Evolutionary conservation across 441 rosid species (phyloP), one percentile per base, ranked within the genome.

Genomic region (Raphanus hybrid): DNA sequence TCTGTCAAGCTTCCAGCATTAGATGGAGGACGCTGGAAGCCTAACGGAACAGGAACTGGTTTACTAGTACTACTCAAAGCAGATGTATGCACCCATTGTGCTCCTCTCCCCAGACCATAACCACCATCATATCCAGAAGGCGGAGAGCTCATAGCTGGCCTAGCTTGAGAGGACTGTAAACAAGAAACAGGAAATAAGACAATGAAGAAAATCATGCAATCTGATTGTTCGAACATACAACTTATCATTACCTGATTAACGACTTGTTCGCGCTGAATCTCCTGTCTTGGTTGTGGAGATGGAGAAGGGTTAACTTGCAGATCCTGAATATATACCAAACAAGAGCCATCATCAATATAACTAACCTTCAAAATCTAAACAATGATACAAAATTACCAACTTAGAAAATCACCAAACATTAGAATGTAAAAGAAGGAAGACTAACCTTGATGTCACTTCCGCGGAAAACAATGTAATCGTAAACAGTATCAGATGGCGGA

Each of bases 391-490:
- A 18, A 18, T 18, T 18, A 18, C 18, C 18, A 18, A 18, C 18
- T 18, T 18, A 18, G 18, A 18, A 18, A 18, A 18, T 18, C 18
- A 18, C 18, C 18, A 18, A 18, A 18, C 18, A 18, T 18, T 18
- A 18, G 18, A 18, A 18, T 18, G 18, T 18, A 18, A 18, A 18
- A 18, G 18, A 18, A 18, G 18, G 18, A 18, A 18, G 18, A 18
- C 18, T 18, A 18, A 18, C 20, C 82, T 87, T 83, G 15, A 85
- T 83, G 74, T 85, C 89, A 63, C 81, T 84, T 83, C 88, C 89
- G 0, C 89, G 86, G n/a, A 87, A 86, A 7, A 87, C 78, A 83
- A 88, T 82, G 80, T 80, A 86, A 12, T 86, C 86, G 68, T 81
- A 88, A 55, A 81, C 85, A 66, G 41, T 84, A 58, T 88, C 86